Evolutionary conservation across 768 basidiomycete species (phyloP).

Genomic region (Lentinula sp.): DNA sequence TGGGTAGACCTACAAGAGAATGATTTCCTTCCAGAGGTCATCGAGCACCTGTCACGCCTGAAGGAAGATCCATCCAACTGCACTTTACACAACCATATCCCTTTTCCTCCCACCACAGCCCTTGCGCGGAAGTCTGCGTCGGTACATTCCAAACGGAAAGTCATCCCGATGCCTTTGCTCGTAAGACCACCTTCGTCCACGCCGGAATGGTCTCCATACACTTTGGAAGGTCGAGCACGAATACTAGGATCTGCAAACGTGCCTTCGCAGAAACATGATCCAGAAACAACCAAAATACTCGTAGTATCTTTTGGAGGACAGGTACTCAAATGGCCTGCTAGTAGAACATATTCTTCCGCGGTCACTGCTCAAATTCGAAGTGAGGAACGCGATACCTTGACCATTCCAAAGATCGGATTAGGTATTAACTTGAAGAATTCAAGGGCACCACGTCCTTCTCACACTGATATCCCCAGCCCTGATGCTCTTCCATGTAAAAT

Average conservation of each 20-base stretch:
- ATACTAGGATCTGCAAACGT: constrained; percentile 58
- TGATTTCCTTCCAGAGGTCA: constrained; percentile 39
- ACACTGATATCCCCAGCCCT: neutral
- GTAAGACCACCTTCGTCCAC: constrained; percentile 47
- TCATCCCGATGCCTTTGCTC: constrained; percentile 57
- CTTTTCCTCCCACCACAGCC: constrained; percentile 22
- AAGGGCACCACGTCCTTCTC: constrained; percentile 1
- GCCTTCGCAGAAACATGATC: constrained; percentile 42
- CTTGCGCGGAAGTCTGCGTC: constrained; percentile 10
- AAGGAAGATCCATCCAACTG: constrained; percentile 20
- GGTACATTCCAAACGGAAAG: constrained; percentile 25
- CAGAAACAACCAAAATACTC: constrained; percentile 48
- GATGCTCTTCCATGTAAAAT: neutral
- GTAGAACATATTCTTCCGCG: neutral
- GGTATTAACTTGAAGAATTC: constrained; percentile 13
- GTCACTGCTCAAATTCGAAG: neutral
- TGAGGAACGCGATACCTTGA: constrained; percentile 15
- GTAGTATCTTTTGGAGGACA: constrained; percentile 82
- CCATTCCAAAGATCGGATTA: constrained; percentile 22
- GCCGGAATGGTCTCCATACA: constrained; percentile 35
- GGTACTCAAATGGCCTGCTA: constrained; percentile 48
- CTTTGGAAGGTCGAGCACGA: constrained; percentile 40
- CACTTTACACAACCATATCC: constrained; percentile 35
- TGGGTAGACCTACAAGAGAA: constrained; percentile 55
- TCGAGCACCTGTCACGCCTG: constrained; percentile 37